Evolutionary conservation across 202 grass and related monocot genomes (phyloP), one percentile per base, ranked within the genome.

Genomic region (Brachypodium distachyon): DNA sequence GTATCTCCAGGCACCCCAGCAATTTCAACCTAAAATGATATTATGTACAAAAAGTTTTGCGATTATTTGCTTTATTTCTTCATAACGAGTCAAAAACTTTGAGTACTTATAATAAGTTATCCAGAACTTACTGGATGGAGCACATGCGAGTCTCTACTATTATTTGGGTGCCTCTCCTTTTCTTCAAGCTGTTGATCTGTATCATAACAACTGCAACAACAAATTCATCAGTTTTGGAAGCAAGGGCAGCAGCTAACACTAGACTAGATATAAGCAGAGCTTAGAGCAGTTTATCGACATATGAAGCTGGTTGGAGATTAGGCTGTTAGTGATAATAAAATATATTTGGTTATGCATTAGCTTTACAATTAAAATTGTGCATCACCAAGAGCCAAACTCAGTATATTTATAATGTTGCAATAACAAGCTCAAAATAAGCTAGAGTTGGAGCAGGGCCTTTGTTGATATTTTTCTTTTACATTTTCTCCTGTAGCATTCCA

Each of bases 21-120:
- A 79, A 90, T 94, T 77, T 91, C 88, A 80, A 97, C 86, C 94
- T 97, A 78, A 76, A 38, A 55, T 61, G 36, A 23, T 25, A 87
- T 63, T 6, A 55, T 40, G 50, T 61, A 32, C 47, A 67, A 65
- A 54, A 67, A 11, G 7, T 58, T 57, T 59, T 58, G 46, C 32
- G 14, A 57, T 37, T 56, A 64, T 49, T 76, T 44, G 9, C 6
- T 34, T 18, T 72, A 7, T 67, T 84, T 9, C 37, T 82, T 74
- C 42, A 58, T 41, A 16, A 76, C 29, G 46, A 78, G 48, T 66
- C 33, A 46, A 69, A 69, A 74, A 61, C 19, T 36, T 7, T 22
- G 29, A 62, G 10, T 40, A 23, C n/a, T n/a, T 44, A 23, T 22
- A 31, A 47, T 8, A 67, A 57, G 7, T 4, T 87, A 46, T 72